Evolutionary conservation across 2,329 filamentous ascomycete species (phyloP), one percentile per base, ranked within the genome.

Genomic region (Trichoderma sp.): DNA sequence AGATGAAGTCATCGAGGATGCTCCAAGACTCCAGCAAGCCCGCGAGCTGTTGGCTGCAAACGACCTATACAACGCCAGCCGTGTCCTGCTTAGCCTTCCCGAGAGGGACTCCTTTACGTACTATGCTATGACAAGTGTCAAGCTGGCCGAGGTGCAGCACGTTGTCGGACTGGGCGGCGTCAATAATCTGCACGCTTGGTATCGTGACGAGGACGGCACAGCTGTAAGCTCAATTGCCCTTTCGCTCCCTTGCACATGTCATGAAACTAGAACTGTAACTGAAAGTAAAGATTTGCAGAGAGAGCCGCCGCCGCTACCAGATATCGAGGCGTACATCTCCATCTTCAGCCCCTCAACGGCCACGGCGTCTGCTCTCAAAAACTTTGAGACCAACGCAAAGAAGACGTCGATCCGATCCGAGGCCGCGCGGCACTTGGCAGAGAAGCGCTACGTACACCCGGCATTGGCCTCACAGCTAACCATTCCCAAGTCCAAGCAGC

Each of bases 261-360:
- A 30, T 67, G 26, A 6, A 30, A n/a, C 26, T 9, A n/a, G 36
- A 60, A 28, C 28, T 18, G 30, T 9, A 61, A 24, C 70, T 61
- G 15, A 61, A 32, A 66, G 75, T 69, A 77, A 73, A 32, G 11
- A n/a, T 12, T 66, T 24, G 11, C 74, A 84, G 79, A 81, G 81
- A 77, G 80, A 82, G 1, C 82, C 86, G 7, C 90, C 89, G 7
- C 82, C 87, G 1, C 81, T 80, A 58, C 75, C 85, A 69, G 92
- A 94, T 76, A 86, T 91, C 71, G 84, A 86, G 57, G 88, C 91
- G 21, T 94, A 94, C 82, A 86, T 88, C 47, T 83, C 87, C 62
- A 85, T 94, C 77, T 94, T 93, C 83, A 83, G 83, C 36, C 86
- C 91, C 1, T 82, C 85, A 1, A 89, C 89, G 4, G 83, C 84